phyloP scores from a whole-genome alignment of 108 stramenopile genomes.

The Skeletonema potamos region DNA sequence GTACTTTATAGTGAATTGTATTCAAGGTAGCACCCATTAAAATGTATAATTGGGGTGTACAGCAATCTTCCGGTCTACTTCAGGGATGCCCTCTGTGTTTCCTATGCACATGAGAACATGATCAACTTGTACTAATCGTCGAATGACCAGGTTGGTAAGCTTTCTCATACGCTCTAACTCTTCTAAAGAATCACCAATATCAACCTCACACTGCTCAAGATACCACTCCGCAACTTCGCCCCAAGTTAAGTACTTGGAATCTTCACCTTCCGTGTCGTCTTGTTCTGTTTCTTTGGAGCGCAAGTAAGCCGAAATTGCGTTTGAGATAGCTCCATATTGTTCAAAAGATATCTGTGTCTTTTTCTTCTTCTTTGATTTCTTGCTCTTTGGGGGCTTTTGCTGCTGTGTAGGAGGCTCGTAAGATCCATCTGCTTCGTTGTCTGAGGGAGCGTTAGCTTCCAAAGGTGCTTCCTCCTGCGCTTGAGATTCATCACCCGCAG shows the following conservation, averaged over 20 bases:
- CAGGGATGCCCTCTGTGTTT: constrained; percentile 49
- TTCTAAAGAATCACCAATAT: constrained; percentile 85
- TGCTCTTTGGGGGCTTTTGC: constrained; percentile 41
- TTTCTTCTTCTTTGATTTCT: constrained; percentile 79
- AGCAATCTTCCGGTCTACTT: constrained; percentile 62
- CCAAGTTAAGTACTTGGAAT: constrained; percentile 70
- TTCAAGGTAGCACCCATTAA: neutral
- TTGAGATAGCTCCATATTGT: constrained; percentile 92
- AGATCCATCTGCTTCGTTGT: constrained; percentile 22
- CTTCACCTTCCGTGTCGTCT: constrained; percentile 28
- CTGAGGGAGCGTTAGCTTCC: constrained; percentile 48
- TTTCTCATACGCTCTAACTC: constrained; percentile 73
- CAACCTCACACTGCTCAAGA: constrained; percentile 71
- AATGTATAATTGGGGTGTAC: constrained; percentile 85
- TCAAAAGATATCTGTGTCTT: constrained; percentile 95
- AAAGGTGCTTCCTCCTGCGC: constrained; percentile 35
- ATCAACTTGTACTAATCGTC: constrained; percentile 79
- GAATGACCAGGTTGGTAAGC: constrained; percentile 86
- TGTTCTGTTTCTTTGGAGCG: constrained; percentile 79
- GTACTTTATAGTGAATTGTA: too few relatives aligned
- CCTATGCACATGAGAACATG: constrained; percentile 75
- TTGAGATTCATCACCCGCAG: constrained; percentile 32
- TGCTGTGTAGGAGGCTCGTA: constrained; percentile 7
- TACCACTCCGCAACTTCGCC: constrained; percentile 88
- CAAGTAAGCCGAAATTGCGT: constrained; percentile 87